Evolutionary conservation across 108 stramenopile species (phyloP), one percentile per base, ranked within the genome.

Genomic region (Skeletonema costatum): DNA sequence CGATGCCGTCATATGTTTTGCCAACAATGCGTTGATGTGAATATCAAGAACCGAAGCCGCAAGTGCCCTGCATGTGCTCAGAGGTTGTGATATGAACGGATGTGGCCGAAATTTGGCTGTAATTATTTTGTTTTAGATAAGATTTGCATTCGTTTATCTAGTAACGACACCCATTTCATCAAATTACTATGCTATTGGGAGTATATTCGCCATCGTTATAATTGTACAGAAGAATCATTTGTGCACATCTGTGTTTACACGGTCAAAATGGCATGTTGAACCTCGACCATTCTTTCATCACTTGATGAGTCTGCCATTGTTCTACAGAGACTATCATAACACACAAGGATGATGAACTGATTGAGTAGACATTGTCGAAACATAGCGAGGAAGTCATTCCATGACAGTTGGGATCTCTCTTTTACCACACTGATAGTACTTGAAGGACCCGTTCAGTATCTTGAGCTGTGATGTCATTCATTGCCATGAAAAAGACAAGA

Each of bases 1-100:
- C 89, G 97, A 62, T 98, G 97, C 77, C 79, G 90, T n/a, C 97
- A 98, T 83, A 90, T 96, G 89, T 96, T 96, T 74, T 98, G 97
- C 79, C 90, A 85, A 65, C 83, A 91, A n/a, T 98, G 97, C 59
- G 91, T 98, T 31, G 93, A 95, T 32, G 88, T 89, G 30, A 93
- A 90, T 62, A 76, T 98, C 46, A 86, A 90, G 83, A 94, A 92
- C 76, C 92, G 96, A 39, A 93, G 85, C 58, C 88, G 96, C 32
- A 96, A 94, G 71, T 96, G 96, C 70, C 96, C 96, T 21, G 89
- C 93, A 13, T 96, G 96, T 78, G 91, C 90, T 29, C 73, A 77
- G 33, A 76, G 86, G n/a, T 96, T 96, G n/a, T 68, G 90, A 89
- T 61, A 89, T 78, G 39, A 96, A 96, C n/a, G 65, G 95, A 96